phyloP scores from a whole-genome alignment of 345 rosid genomes.

The Firmiana major region DNA sequence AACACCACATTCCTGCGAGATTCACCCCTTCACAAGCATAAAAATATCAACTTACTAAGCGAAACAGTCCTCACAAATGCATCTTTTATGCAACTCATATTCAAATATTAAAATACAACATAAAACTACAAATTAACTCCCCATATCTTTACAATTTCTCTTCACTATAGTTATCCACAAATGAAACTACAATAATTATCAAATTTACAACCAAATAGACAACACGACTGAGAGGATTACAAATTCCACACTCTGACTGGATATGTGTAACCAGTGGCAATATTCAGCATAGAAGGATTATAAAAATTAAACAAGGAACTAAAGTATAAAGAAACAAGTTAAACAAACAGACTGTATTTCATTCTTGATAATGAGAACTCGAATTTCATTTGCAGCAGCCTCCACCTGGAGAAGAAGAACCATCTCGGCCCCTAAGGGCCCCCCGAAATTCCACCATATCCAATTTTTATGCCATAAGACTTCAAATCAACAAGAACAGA shows the following conservation, averaged over 20 bases:
- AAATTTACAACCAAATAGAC: background rate
- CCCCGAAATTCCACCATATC: slow-evolving; percentile 94
- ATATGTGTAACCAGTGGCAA: too few species aligned
- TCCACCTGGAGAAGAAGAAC: slow-evolving; percentile 71
- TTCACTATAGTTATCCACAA: background rate
- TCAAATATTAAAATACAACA: background rate
- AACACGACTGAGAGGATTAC: background rate
- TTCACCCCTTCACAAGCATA: background rate
- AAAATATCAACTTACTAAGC: background rate
- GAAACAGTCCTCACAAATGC: background rate
- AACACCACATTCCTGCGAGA: background rate
- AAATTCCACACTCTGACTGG: too few species aligned
- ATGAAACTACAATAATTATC: background rate
- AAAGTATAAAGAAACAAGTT: background rate
- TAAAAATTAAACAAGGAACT: slow-evolving; percentile 12
- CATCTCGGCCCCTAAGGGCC: slow-evolving; percentile 94
- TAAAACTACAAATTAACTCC: slow-evolving; percentile 16
- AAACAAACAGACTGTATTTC: background rate
- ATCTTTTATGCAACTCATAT: background rate
- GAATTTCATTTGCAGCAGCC: slow-evolving; percentile 77
- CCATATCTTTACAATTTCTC: background rate
- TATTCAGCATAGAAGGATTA: too few species aligned
- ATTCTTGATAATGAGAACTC: background rate
- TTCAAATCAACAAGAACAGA: slow-evolving; percentile 21
- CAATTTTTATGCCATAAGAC: slow-evolving; percentile 97